These are phyloP conservation scores for Blastobotrys terrestris DNA, from an alignment of 805 yeast species.

Conservation along the genomic window DNA sequence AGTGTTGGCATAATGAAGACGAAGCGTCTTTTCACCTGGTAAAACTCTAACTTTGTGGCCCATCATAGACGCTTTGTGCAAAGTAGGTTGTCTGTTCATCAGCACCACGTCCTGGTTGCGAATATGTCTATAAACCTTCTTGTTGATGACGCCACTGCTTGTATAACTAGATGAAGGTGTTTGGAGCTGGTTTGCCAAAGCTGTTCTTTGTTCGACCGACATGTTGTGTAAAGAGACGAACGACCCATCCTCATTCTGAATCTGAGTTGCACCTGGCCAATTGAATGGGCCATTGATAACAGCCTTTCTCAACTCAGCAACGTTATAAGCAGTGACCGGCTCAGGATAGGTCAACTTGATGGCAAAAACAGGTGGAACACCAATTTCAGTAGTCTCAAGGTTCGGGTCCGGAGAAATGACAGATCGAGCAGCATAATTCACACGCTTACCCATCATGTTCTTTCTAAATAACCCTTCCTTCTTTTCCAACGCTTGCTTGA, in stretches of 20 bases:
- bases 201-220: conserved; percentile 90
- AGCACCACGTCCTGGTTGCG: conserved; percentile 91
- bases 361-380: conserved; percentile 98
- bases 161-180: conserved; percentile 57
- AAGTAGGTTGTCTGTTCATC: conserved; percentile 98
- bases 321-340: conserved; percentile 91
- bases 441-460: conserved; percentile 99
- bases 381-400: conserved; percentile 95
- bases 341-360: conserved; percentile 94
- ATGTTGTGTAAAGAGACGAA: conserved; percentile 76
- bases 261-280: conserved; percentile 98
- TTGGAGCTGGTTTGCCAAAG: conserved; percentile 86
- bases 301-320: conserved; percentile 84
- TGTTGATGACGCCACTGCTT: conserved; percentile 63
- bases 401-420: conserved; percentile 99
- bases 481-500: conserved; percentile 95
- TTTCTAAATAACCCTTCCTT: conserved; percentile 97
- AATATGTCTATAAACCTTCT: conserved; percentile 92
- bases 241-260: conserved; percentile 92
- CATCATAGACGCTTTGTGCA: conserved; percentile 99
- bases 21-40: conserved; percentile 94
- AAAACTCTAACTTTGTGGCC: conserved; percentile 96
- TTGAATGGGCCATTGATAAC: conserved; percentile 95
- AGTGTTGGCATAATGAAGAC: conserved; percentile 97
- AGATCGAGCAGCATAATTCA: conserved; percentile 97